Evolutionary conservation across 352 stramenopile species (phyloP).

Genomic region (Thalassiosira mediterranea): DNA sequence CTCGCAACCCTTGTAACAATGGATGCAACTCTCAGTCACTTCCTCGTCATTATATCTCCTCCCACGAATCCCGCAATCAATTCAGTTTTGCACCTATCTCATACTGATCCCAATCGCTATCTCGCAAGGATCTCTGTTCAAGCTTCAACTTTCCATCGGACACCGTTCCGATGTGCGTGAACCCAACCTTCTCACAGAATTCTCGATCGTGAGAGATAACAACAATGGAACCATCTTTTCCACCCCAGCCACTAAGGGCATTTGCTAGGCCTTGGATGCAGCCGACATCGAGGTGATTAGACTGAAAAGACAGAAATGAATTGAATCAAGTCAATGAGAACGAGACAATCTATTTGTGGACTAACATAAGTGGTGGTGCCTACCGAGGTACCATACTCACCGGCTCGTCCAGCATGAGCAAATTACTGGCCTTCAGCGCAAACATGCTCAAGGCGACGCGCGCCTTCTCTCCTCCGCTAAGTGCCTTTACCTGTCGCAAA

Average conservation of each 20-base stretch:
- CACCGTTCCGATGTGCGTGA: constrained; percentile 78
- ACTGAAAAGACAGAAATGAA: background rate
- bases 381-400: constrained; percentile 85
- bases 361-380: too few relatives aligned
- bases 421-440: constrained; percentile 82
- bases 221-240: constrained; percentile 86
- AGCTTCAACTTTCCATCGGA: constrained; percentile 59
- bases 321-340: background rate
- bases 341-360: too few relatives aligned
- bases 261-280: constrained; percentile 88
- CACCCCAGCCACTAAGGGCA: constrained; percentile 90
- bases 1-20: too few relatives aligned
- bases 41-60: too few relatives aligned
- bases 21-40: too few relatives aligned
- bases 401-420: constrained; percentile 89
- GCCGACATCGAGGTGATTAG: constrained; percentile 1
- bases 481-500: constrained; percentile 86
- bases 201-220: constrained; percentile 85
- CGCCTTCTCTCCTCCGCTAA: constrained; percentile 87
- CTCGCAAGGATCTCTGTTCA: constrained; percentile 59
- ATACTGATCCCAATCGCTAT: constrained; percentile 69
- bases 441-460: constrained; percentile 84
- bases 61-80: too few relatives aligned
- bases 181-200: constrained; percentile 76
- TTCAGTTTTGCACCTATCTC: constrained; percentile 15